Percentiles rank a stretch among this genome's conserved stretches.
phyloP scores from a whole-genome alignment of 2,329 filamentous ascomycete genomes.

The Ustilaginoidea virens region DNA sequence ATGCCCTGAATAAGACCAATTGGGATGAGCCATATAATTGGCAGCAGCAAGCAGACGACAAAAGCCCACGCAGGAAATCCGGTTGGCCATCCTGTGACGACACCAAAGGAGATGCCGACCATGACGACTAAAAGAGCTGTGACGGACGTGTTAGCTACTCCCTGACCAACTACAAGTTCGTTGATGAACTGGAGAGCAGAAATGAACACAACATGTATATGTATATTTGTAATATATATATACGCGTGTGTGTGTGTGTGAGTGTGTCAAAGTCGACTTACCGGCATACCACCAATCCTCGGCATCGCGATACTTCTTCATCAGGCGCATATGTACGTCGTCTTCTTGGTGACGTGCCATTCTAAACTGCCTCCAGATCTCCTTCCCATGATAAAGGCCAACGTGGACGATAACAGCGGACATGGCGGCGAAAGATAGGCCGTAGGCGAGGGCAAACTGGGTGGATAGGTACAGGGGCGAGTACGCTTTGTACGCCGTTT shows the following conservation, averaged over 20 bases:
- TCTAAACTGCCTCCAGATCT: constrained; percentile 39
- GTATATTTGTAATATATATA: background rate
- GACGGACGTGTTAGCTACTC: background rate
- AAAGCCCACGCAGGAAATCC: constrained; percentile 43
- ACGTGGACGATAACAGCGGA: constrained; percentile 44
- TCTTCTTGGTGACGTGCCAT: constrained; percentile 40
- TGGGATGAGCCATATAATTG: constrained; percentile 42
- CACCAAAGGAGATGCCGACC: constrained; percentile 37
- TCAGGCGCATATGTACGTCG: constrained; percentile 43
- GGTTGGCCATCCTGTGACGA: constrained; percentile 39
- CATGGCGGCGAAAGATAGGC: constrained; percentile 52
- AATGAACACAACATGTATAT: too few species aligned
- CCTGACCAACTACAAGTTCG: too few species aligned
- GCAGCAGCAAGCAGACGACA: constrained; percentile 39
- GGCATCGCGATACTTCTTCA: constrained; percentile 45
- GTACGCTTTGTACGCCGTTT: constrained; percentile 44
- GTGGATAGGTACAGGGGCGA: constrained; percentile 50
- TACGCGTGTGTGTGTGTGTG: constrained; percentile 1
- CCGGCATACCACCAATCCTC: constrained; percentile 44
- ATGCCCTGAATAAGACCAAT: constrained; percentile 47
- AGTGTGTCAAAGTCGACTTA: constrained; percentile 17
- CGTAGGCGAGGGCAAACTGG: constrained; percentile 45
- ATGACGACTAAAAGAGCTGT: constrained; percentile 33
- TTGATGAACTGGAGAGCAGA: too few species aligned
- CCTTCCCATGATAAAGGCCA: constrained; percentile 36